Evolutionary conservation across 2,329 filamentous ascomycete species (phyloP).

Genomic region (Talaromyces rugulosus): DNA sequence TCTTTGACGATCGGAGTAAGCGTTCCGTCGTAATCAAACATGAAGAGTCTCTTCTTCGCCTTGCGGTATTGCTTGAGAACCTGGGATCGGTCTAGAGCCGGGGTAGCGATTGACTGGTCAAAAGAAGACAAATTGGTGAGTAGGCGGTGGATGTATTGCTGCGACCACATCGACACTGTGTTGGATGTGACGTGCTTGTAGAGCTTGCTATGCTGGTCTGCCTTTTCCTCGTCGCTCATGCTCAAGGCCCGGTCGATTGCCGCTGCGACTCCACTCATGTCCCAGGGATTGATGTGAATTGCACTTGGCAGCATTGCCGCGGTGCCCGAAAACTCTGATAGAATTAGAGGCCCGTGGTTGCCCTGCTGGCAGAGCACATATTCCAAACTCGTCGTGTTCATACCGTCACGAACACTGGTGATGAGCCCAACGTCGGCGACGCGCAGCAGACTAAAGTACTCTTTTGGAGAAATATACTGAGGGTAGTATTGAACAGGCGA

Average conservation of each 20-base stretch:
- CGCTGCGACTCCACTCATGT: constrained; percentile 75
- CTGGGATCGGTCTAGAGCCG: constrained; percentile 70
- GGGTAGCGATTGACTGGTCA: constrained; percentile 71
- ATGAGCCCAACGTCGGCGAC: constrained; percentile 89
- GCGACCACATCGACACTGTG: constrained; percentile 83
- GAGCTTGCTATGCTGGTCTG: constrained; percentile 66
- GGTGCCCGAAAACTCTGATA: constrained; percentile 95
- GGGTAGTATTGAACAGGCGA: constrained; percentile 92
- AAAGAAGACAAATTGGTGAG: constrained; percentile 75
- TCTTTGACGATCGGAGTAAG: constrained; percentile 93
- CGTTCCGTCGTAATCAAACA: constrained; percentile 99
- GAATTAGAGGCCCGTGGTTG: constrained; percentile 78
- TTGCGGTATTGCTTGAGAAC: constrained; percentile 70
- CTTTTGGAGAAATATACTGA: constrained; percentile 81
- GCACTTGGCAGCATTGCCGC: constrained; percentile 79
- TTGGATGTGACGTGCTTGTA: constrained; percentile 81
- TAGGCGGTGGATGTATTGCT: constrained; percentile 71
- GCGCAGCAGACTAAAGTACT: constrained; percentile 92
- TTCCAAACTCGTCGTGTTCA: constrained; percentile 96
- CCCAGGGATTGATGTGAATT: constrained; percentile 96
- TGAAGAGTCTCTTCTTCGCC: constrained; percentile 78
- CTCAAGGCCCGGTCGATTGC: constrained; percentile 77
- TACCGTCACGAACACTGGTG: constrained; percentile 91
- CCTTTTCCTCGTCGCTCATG: constrained; percentile 65
- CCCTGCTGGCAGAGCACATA: constrained; percentile 91